These are phyloP conservation scores for Pugionium dolabratum DNA, from an alignment of 345 rosid species.

Conservation along the genomic window DNA sequence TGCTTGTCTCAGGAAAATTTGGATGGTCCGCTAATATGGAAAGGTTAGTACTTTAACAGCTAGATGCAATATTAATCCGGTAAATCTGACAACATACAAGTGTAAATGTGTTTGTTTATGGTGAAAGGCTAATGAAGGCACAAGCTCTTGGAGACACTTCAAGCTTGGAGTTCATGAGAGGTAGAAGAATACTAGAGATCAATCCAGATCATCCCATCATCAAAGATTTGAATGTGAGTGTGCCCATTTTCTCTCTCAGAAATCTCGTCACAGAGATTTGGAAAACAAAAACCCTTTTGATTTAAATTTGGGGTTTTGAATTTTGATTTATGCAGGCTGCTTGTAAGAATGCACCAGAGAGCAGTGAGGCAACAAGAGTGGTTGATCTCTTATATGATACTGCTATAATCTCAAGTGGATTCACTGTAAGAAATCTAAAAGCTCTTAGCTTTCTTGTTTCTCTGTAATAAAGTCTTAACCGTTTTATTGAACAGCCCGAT, in stretches of 20 bases:
- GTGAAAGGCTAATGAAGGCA: constrained; percentile 88
- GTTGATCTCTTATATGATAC: constrained; percentile 89
- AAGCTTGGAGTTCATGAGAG: constrained; percentile 97
- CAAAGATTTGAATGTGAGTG: constrained; percentile 74
- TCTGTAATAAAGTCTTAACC: neutral
- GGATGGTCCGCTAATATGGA: constrained; percentile 99
- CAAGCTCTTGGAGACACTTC: constrained; percentile 96
- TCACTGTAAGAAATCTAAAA: constrained; percentile 56
- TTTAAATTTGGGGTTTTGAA: neutral
- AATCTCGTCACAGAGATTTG: neutral
- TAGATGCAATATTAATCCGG: neutral
- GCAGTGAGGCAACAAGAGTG: constrained; percentile 82
- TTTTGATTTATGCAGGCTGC: constrained; percentile 65
- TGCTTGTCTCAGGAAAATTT: constrained; percentile 94
- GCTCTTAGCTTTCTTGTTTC: neutral
- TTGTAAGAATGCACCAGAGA: constrained; percentile 83
- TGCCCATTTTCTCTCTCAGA: neutral
- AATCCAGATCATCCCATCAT: constrained; percentile 92
- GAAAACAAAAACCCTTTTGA: neutral
- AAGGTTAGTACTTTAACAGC: constrained; percentile 51
- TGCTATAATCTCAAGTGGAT: constrained; percentile 94
- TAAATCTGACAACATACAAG: neutral
- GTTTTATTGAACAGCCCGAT: constrained; percentile 67
- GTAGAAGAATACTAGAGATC: constrained; percentile 90
- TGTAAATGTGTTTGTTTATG: constrained; percentile 11